phyloP scores from a whole-genome alignment of 257 asterid genomes.

The Solanum acaule region DNA sequence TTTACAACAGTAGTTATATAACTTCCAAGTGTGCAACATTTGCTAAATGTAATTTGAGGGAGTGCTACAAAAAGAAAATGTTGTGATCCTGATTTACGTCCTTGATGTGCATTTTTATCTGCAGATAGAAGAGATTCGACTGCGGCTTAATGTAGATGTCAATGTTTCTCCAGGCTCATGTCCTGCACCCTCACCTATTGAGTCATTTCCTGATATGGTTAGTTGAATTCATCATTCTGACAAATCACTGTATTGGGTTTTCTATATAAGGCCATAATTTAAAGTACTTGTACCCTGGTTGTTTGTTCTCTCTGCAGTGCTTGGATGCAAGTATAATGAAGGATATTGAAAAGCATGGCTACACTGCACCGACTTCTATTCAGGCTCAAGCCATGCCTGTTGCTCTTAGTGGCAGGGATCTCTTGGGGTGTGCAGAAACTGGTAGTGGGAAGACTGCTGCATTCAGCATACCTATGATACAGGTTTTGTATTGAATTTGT shows the following conservation, averaged over 20 bases:
- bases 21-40: neutral
- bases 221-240: neutral
- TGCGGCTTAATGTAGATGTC: conserved; percentile 79
- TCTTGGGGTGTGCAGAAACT: conserved; percentile 91
- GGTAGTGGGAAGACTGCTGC: conserved; percentile 94
- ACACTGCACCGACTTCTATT: conserved; percentile 75
- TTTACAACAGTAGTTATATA: neutral
- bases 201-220: conserved; percentile 81
- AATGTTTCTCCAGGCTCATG: conserved; percentile 50
- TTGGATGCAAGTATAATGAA: conserved; percentile 64
- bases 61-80: neutral
- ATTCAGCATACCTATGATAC: conserved; percentile 77
- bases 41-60: neutral
- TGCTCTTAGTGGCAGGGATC: conserved; percentile 83
- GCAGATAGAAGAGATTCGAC: conserved; percentile 72
- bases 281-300: neutral
- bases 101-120: conserved; percentile 4
- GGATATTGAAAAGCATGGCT: conserved; percentile 72
- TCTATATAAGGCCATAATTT: neutral
- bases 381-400: conserved; percentile 95
- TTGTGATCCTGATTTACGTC: neutral
- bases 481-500: conserved; percentile 33
- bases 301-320: conserved; percentile 33
- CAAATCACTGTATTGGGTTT: neutral
- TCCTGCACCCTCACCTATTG: conserved; percentile 71